These are phyloP conservation scores for Magnolia officinalis DNA, from an alignment of 164 flowering plant genomes.

Conservation along the genomic window DNA sequence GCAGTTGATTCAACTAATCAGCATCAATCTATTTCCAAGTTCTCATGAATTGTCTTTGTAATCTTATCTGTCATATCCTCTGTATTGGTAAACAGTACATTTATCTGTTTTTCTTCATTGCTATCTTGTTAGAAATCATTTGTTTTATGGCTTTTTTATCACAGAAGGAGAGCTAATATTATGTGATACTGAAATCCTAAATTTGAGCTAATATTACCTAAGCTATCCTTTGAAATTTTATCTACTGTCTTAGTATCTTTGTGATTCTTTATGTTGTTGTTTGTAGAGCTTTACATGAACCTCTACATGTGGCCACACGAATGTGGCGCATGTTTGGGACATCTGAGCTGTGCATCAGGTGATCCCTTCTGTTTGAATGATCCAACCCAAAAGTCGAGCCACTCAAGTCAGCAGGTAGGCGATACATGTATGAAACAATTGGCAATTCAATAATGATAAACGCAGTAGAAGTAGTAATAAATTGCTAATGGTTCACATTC, in stretches of 20 bases:
- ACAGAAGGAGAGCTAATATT: neutral
- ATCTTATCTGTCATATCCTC: neutral
- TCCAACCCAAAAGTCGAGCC: too few species aligned
- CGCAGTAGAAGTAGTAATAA: neutral
- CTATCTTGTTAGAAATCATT: neutral
- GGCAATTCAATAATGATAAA: too few species aligned
- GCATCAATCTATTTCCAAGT: neutral
- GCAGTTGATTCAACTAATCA: neutral
- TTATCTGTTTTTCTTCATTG: neutral
- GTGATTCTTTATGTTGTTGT: neutral
- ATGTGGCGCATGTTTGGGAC: too few species aligned
- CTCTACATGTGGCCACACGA: too few species aligned
- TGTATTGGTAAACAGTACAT: neutral
- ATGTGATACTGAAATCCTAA: too few species aligned
- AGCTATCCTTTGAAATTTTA: neutral
- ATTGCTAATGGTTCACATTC: neutral
- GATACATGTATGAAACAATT: too few species aligned
- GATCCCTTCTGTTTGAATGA: too few species aligned
- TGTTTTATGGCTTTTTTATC: neutral
- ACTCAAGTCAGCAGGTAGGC: too few species aligned
- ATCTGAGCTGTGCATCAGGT: too few species aligned
- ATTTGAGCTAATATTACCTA: neutral
- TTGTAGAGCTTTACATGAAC: neutral
- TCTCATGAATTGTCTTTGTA: neutral
- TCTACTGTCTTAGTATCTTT: neutral